Conservation (phyloP, 169 alveolate species). For the Eimeria tenella region DNA sequence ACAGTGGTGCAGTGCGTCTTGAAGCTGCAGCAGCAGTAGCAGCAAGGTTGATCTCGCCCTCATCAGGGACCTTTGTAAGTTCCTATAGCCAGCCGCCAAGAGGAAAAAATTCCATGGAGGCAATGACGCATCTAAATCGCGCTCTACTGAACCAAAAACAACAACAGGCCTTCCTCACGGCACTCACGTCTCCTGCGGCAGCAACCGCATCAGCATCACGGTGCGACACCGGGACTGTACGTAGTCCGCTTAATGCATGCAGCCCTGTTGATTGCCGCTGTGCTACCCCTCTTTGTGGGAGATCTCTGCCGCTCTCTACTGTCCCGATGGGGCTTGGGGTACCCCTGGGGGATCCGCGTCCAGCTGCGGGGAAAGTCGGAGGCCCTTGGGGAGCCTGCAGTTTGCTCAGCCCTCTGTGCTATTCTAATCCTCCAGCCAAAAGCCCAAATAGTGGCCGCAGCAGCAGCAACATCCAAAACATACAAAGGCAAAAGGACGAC, state of each 20-base stretch:
- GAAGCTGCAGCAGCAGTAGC: conserved; percentile 43
- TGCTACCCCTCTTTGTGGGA: conserved; percentile 7
- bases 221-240: neutral
- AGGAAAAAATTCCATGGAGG: conserved; percentile 41
- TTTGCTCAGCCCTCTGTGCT: conserved; percentile 53
- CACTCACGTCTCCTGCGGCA: conserved; percentile 43
- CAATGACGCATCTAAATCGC: conserved; percentile 32
- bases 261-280: conserved; percentile 40
- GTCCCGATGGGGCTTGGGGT: conserved; percentile 23
- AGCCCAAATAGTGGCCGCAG: conserved; percentile 67
- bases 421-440: conserved; percentile 32
- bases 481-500: conserved; percentile 54
- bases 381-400: conserved; percentile 71
- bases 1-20: neutral
- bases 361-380: neutral
- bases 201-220: conserved; percentile 30
- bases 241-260: conserved; percentile 57
- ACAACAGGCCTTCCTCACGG: conserved; percentile 40
- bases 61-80: neutral
- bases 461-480: conserved; percentile 68
- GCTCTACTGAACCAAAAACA: conserved; percentile 53
- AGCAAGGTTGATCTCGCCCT: conserved; percentile 29
- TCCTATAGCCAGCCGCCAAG: conserved; percentile 45
- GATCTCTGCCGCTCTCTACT: conserved; percentile 34
- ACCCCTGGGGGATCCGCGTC: conserved; percentile 47